Evolutionary conservation across 2,329 filamentous ascomycete species (phyloP).

Genomic region (Fusarium illudens): DNA sequence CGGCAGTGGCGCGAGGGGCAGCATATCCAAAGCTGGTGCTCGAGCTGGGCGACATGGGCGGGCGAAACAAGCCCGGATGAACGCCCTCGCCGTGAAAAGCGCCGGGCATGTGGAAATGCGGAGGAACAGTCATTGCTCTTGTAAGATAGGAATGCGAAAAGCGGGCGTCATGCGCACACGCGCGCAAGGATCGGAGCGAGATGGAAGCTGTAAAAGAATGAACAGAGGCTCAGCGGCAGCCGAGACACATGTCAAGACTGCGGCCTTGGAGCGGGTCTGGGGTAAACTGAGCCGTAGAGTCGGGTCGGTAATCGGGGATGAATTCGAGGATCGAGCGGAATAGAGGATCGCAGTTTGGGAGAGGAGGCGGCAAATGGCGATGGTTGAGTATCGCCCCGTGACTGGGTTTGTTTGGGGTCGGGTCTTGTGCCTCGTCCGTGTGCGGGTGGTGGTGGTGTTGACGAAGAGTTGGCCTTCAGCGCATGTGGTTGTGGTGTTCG

Average conservation of each 20-base stretch:
- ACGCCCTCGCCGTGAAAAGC: constrained; percentile 49
- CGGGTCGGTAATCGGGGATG: constrained; percentile 10
- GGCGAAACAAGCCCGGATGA: constrained; percentile 58
- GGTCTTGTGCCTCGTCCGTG: constrained; percentile 26
- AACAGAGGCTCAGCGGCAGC: constrained; percentile 35
- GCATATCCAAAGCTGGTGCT: constrained; percentile 51
- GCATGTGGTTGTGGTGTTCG: constrained; percentile 6
- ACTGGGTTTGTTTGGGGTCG: constrained; percentile 17
- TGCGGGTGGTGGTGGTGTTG: not conserved
- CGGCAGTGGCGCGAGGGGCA: constrained; percentile 27
- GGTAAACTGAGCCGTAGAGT: constrained; percentile 10
- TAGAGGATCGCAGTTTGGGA: not conserved
- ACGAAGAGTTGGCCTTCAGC: not conserved
- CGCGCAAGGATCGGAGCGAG: constrained; percentile 3
- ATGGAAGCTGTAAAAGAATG: constrained; percentile 16
- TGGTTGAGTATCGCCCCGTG: constrained; percentile 23
- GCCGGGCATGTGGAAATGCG: constrained; percentile 49
- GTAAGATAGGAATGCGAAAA: constrained; percentile 10
- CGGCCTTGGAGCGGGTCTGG: constrained; percentile 28
- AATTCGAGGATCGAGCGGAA: constrained; percentile 5
- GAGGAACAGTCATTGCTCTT: constrained; percentile 40
- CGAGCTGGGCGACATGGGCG: constrained; percentile 54
- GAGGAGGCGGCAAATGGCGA: not conserved
- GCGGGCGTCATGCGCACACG: constrained; percentile 3
- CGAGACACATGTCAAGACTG: constrained; percentile 41